These are phyloP conservation scores for Dichotomocladium elegans DNA, from an alignment of 371 early-diverging fungal genomes.

Conservation along the genomic window DNA sequence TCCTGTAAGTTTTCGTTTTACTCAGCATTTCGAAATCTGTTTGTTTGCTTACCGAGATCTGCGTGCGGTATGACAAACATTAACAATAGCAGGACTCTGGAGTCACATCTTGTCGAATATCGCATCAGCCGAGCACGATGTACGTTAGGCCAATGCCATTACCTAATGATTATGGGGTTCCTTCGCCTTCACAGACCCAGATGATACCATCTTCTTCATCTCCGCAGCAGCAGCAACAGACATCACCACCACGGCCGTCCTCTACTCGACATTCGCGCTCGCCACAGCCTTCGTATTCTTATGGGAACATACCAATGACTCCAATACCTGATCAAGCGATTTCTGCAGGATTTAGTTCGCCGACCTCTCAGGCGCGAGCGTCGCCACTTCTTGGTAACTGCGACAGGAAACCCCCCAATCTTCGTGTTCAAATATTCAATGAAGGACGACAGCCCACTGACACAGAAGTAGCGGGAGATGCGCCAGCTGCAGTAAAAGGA, in stretches of 20 bases:
- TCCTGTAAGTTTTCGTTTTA: constrained; percentile 1
- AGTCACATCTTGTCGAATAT: no score
- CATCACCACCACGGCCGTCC: constrained; percentile 4
- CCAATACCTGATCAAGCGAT: constrained; percentile 1
- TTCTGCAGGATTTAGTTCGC: constrained; percentile 1
- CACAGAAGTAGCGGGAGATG: background rate
- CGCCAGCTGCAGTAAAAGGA: constrained; percentile 7
- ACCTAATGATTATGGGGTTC: no score
- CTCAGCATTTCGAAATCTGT: no score
- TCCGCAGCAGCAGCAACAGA: background rate
- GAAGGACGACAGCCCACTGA: constrained; percentile 1
- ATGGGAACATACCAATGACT: no score
- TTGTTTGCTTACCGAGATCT: no score
- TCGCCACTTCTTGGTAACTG: background rate
- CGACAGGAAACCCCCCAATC: constrained; percentile 32
- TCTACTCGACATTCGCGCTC: no score
- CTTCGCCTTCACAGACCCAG: constrained; percentile 3
- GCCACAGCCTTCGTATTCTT: no score
- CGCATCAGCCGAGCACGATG: no score
- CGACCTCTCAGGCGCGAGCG: constrained; percentile 5
- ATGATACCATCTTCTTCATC: constrained; percentile 6
- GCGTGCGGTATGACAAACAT: no score
- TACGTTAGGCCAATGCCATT: no score
- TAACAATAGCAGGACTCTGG: no score
- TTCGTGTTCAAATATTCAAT: constrained; percentile 44